A percentile compares a stretch with the other conserved stretches of the same genome.
Evolutionary conservation across 1,284 basidiomycete species (phyloP).

Genomic region (Ganoderma sinense): DNA sequence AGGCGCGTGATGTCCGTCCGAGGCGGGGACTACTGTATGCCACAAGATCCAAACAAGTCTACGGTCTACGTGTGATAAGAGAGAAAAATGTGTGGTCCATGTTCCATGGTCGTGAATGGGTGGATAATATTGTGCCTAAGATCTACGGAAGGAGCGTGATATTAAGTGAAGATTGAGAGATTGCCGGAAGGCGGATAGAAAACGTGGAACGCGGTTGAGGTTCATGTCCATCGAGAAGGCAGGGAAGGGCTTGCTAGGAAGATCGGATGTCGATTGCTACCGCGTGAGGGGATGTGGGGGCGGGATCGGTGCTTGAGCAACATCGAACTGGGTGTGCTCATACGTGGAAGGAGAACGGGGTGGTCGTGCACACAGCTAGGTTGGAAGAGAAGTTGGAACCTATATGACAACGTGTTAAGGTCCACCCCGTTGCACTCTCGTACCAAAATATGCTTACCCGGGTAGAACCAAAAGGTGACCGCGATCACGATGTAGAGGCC

Average conservation of each 20-base stretch:
- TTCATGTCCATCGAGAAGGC: background rate
- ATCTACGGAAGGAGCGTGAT: conserved; percentile 16
- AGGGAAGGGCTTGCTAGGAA: background rate
- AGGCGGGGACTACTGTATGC: conserved; percentile 18
- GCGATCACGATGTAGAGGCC: conserved; percentile 71
- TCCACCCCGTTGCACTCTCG: background rate
- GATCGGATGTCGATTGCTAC: conserved; percentile 17
- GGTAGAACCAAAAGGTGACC: conserved; percentile 75
- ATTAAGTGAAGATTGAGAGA: background rate
- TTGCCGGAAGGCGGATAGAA: background rate
- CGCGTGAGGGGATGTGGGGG: conserved; percentile 1
- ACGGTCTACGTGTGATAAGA: conserved; percentile 16
- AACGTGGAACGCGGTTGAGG: background rate
- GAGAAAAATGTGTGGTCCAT: background rate
- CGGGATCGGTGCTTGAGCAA: background rate
- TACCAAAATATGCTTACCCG: conserved; percentile 43
- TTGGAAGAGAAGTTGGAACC: conserved; percentile 48
- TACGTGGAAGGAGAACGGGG: conserved; percentile 4
- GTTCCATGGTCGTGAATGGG: background rate
- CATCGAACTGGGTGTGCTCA: background rate
- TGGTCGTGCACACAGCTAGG: conserved; percentile 42
- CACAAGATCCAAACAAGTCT: conserved; percentile 20
- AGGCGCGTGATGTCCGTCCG: background rate
- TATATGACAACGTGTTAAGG: conserved; percentile 8
- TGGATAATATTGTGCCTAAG: background rate